Percentiles rank a stretch among this genome's conserved stretches.
Evolutionary conservation across 2,329 filamentous ascomycete genomes (phyloP).

Genomic region (Stenocarpella maydis): DNA sequence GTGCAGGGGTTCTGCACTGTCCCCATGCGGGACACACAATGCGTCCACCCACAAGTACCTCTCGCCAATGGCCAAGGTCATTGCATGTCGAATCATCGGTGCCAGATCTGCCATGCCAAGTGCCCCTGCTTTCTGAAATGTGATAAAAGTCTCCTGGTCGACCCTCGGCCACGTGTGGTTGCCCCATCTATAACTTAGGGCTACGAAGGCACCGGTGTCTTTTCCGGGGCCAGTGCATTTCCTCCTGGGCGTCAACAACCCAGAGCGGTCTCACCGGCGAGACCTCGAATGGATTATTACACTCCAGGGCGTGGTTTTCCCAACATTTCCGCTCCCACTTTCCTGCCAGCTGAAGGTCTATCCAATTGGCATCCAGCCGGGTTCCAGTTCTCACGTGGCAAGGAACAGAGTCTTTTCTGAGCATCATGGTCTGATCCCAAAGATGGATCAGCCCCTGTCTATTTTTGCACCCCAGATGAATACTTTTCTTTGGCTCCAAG

Average conservation of each 20-base stretch:
- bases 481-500: too few relatives aligned
- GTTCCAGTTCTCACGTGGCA: neutral
- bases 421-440: neutral
- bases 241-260: neutral
- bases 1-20: neutral
- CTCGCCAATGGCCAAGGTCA: constrained; percentile 36
- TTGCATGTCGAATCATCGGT: constrained; percentile 35
- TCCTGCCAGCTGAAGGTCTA: neutral
- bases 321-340: constrained; percentile 4
- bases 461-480: too few relatives aligned
- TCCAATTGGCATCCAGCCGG: neutral
- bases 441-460: too few relatives aligned
- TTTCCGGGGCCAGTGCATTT: neutral
- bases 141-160: neutral
- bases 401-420: neutral
- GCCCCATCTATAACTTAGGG: constrained; percentile 21
- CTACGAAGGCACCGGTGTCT: neutral
- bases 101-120: constrained; percentile 38
- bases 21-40: constrained; percentile 44
- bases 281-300: neutral
- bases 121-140: too few relatives aligned
- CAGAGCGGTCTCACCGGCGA: neutral
- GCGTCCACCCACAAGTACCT: constrained; percentile 46
- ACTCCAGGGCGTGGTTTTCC: neutral
- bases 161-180: neutral